phyloP scores from a whole-genome alignment of 2,329 filamentous ascomycete genomes.

The Apiospora phragmitis region DNA sequence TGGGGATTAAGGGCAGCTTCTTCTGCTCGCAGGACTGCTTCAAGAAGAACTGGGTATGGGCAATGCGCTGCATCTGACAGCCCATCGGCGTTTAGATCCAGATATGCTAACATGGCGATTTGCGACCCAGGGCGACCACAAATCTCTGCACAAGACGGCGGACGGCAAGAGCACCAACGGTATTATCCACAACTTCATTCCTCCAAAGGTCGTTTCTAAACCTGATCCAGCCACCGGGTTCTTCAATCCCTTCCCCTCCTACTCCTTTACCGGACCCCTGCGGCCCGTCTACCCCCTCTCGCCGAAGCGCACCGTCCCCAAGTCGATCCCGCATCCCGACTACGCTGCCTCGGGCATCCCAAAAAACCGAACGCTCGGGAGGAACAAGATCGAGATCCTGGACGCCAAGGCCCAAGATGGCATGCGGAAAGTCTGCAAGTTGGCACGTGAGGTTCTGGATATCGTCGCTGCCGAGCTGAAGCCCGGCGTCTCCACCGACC shows the following conservation, averaged over 20 bases:
- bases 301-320: conserved; percentile 69
- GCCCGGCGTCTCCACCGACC: conserved; percentile 94
- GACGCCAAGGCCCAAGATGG: conserved; percentile 78
- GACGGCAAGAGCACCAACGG: conserved; percentile 52
- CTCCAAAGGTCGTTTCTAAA: conserved; percentile 85
- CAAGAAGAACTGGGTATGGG: conserved; percentile 92
- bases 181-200: conserved; percentile 71
- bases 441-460: conserved; percentile 90
- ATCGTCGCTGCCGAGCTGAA: conserved; percentile 80
- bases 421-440: conserved; percentile 88
- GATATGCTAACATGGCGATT: conserved; percentile 14
- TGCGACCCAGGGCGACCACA: conserved; percentile 71
- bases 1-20: conserved; percentile 83
- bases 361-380: conserved; percentile 60
- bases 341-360: conserved; percentile 84
- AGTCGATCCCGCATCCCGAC: conserved; percentile 79
- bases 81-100: conserved; percentile 7
- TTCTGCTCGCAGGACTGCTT: conserved; percentile 99
- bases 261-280: conserved; percentile 76
- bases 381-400: conserved; percentile 81
- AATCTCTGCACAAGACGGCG: conserved; percentile 76
- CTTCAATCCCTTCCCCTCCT: conserved; percentile 92
- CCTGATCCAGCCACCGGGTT: conserved; percentile 85
- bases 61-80: background rate
- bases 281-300: conserved; percentile 88